Evolutionary conservation across 75 land plant genomes (phyloP).

Genomic region (Chamaecyparis obtusa): DNA sequence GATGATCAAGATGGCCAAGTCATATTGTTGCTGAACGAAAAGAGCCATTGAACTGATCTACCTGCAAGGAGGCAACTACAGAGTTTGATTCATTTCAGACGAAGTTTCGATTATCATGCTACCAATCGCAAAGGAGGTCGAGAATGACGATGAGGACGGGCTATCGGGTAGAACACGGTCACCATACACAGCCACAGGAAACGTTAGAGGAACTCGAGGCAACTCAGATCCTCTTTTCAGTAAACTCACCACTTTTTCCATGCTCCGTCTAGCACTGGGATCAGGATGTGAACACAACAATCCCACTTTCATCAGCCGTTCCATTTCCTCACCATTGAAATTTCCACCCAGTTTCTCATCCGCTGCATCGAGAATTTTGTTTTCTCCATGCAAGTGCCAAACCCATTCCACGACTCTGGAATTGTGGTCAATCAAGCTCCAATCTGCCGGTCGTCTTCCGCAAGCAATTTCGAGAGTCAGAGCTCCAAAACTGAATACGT

Average conservation of each 20-base stretch:
- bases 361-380: constrained; percentile 12
- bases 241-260: constrained; percentile 37
- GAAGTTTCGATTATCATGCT: no score
- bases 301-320: constrained; percentile 14
- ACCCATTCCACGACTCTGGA: constrained; percentile 29
- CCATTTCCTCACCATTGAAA: constrained; percentile 15
- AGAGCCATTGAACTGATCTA: no score
- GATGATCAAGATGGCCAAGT: no score
- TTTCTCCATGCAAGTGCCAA: constrained; percentile 20
- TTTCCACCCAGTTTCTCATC: constrained; percentile 12
- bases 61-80: no score
- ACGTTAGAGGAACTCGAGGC: background rate
- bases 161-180: no score
- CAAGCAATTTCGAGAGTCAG: constrained; percentile 27
- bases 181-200: no score
- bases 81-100: no score
- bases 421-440: background rate
- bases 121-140: no score
- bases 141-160: no score
- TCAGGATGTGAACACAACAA: constrained; percentile 30
- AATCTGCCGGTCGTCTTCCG: constrained; percentile 21
- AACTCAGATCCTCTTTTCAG: constrained; percentile 13
- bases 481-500: constrained; percentile 32
- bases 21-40: no score
- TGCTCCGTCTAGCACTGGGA: constrained; percentile 29